These are phyloP conservation scores for Diutina pseudorugosa DNA, from an alignment of 1,139 yeast species.

Conservation along the genomic window DNA sequence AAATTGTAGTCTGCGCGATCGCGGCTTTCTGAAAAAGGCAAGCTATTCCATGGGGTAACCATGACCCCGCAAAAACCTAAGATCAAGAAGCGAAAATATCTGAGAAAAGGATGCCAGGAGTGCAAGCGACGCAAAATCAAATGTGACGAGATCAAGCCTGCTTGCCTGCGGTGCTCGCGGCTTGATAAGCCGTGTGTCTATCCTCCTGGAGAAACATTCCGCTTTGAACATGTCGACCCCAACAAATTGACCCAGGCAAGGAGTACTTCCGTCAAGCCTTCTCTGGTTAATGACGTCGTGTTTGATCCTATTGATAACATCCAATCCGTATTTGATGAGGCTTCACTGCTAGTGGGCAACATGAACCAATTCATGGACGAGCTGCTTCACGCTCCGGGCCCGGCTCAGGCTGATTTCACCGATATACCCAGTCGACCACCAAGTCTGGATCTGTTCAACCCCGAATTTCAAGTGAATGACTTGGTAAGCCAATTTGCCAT, in stretches of 20 bases:
- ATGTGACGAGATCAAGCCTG: constrained; percentile 15
- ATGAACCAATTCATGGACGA: constrained; percentile 26
- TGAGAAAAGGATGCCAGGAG: constrained; percentile 51
- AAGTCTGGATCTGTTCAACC: not conserved
- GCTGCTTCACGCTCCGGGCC: not conserved
- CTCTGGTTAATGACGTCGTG: constrained; percentile 5
- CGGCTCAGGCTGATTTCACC: not conserved
- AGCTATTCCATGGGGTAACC: constrained; percentile 12
- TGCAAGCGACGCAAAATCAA: constrained; percentile 54
- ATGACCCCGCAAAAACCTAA: constrained; percentile 5
- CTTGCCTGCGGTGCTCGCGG: constrained; percentile 33
- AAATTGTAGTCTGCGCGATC: not conserved
- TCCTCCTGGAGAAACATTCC: not conserved
- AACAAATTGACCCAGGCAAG: constrained; percentile 12
- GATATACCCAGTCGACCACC: not conserved
- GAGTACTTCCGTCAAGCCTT: constrained; percentile 10
- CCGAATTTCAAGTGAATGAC: not conserved
- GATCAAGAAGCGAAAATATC: constrained; percentile 36
- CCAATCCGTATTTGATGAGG: constrained; percentile 32
- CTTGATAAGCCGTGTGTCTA: constrained; percentile 38
- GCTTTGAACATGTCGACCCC: constrained; percentile 3
- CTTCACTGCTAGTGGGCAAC: constrained; percentile 37
- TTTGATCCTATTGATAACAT: constrained; percentile 7
- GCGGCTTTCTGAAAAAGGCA: constrained; percentile 8
- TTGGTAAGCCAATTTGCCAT: not conserved